Percentiles rank a stretch among this genome's conserved stretches.
phyloP scores from a whole-genome alignment of 441 rosid species.

The Erysimum pusillum region DNA sequence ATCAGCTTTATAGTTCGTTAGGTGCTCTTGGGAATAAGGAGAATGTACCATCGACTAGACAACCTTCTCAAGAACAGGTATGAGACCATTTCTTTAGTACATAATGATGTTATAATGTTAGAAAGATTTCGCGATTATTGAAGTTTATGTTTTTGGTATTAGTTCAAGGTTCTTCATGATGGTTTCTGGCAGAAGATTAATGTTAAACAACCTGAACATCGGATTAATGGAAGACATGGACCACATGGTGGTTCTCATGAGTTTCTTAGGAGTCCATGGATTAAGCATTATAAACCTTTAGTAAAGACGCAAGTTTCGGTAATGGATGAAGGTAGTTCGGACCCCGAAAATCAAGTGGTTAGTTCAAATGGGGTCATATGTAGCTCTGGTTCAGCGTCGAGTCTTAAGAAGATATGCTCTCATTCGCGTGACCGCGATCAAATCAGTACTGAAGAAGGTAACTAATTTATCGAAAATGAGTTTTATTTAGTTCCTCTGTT shows the following conservation, averaged over 20 bases:
- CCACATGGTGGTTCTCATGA: conserved; percentile 39
- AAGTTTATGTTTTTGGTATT: conserved; percentile 13
- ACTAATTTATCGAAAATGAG: neutral
- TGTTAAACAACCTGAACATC: conserved; percentile 40
- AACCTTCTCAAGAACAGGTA: conserved; percentile 46
- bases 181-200: conserved; percentile 49
- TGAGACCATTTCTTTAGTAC: neutral
- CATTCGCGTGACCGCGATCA: conserved; percentile 32
- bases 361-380: conserved; percentile 23
- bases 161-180: conserved; percentile 51
- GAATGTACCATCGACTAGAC: conserved; percentile 23
- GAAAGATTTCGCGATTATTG: neutral
- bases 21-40: conserved; percentile 13
- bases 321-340: conserved; percentile 15
- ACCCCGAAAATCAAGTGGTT: conserved; percentile 24
- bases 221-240: conserved; percentile 13
- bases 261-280: conserved; percentile 48
- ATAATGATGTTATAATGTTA: neutral
- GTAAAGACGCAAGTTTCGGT: neutral
- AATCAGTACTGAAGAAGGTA: conserved; percentile 41
- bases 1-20: conserved; percentile 42
- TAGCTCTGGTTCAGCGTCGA: conserved; percentile 33
- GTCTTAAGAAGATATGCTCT: conserved; percentile 14
- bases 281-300: conserved; percentile 35
- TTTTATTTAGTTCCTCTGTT: neutral